Evolutionary conservation across 108 stramenopile genomes (phyloP).

Genomic region (Cylindrotheca fusiformis): DNA sequence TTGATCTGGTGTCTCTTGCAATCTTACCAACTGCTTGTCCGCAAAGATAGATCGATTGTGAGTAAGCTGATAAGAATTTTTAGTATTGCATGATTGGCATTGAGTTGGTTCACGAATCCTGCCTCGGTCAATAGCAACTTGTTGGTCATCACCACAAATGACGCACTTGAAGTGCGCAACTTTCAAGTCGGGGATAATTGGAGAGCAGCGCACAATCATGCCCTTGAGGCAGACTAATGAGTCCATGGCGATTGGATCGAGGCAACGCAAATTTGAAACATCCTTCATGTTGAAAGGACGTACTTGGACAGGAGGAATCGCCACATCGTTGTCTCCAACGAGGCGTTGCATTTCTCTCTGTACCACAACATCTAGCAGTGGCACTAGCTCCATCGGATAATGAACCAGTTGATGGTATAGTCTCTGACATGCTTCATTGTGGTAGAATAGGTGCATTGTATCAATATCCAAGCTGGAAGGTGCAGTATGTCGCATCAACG

Average conservation of each 20-base stretch:
- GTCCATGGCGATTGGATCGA: conserved; percentile 95
- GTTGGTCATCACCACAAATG: conserved; percentile 76
- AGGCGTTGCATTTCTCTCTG: conserved; percentile 64
- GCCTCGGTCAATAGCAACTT: conserved; percentile 93
- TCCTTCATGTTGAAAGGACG: conserved; percentile 87
- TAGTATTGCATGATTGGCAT: conserved; percentile 63
- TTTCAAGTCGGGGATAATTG: conserved; percentile 97
- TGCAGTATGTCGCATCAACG: conserved; percentile 15
- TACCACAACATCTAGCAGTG: conserved; percentile 91
- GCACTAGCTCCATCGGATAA: conserved; percentile 95
- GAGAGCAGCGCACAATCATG: conserved; percentile 93
- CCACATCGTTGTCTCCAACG: conserved; percentile 19
- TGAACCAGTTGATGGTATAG: conserved; percentile 92
- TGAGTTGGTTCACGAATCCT: conserved; percentile 90
- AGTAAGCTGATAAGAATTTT: conserved; percentile 69
- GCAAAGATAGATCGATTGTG: conserved; percentile 96
- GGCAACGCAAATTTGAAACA: conserved; percentile 83
- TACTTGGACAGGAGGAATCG: conserved; percentile 80
- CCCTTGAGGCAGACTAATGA: conserved; percentile 88
- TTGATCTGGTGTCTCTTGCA: conserved; percentile 97
- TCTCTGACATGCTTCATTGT: conserved; percentile 70
- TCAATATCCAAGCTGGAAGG: conserved; percentile 85
- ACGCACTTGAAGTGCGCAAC: conserved; percentile 92
- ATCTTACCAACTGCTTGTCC: conserved; percentile 97
- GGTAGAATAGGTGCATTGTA: conserved; percentile 88